Evolutionary conservation across 768 basidiomycete species (phyloP).

Genomic region (Lactarius quietus): DNA sequence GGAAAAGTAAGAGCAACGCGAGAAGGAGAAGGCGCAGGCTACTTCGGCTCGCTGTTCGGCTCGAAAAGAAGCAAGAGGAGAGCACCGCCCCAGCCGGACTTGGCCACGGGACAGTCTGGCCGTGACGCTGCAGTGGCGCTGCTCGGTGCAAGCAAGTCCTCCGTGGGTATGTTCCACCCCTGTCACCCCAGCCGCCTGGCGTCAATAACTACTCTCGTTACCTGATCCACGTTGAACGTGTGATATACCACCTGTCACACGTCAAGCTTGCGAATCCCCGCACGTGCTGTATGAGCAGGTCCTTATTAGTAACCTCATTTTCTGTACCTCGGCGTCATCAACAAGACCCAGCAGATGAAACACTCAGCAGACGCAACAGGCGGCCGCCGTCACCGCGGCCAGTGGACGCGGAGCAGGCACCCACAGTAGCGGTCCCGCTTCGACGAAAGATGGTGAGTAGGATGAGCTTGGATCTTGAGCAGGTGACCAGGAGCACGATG

Average conservation of each 20-base stretch:
- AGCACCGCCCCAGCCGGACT: conserved; percentile 39
- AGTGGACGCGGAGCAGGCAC: conserved; percentile 29
- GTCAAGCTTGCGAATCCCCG: conserved; percentile 98
- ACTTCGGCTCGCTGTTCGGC: conserved; percentile 91
- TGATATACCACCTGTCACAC: conserved; percentile 95
- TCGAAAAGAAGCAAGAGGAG: conserved; percentile 86
- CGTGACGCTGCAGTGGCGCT: conserved; percentile 85
- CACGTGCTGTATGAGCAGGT: conserved; percentile 96
- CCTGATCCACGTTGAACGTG: conserved; percentile 97
- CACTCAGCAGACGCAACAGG: conserved; percentile 40
- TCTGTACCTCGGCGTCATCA: conserved; percentile 98
- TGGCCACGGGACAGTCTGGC: conserved; percentile 45
- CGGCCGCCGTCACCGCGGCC: conserved; percentile 2
- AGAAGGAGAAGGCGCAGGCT: conserved; percentile 69
- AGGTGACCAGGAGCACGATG: conserved; percentile 37
- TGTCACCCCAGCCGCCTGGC: conserved; percentile 51
- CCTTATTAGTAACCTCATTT: conserved; percentile 91
- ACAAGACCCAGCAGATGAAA: conserved; percentile 87
- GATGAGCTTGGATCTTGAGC: conserved; percentile 44
- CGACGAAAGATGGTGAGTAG: conserved; percentile 29
- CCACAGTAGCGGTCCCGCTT: conserved; percentile 20
- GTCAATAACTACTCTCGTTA: conserved; percentile 63
- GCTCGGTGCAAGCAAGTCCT: conserved; percentile 78
- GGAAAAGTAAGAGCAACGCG: conserved; percentile 52
- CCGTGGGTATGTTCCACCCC: conserved; percentile 61